Conservation (phyloP, 306 rosid species). For the Dalbergia cultrata region DNA sequence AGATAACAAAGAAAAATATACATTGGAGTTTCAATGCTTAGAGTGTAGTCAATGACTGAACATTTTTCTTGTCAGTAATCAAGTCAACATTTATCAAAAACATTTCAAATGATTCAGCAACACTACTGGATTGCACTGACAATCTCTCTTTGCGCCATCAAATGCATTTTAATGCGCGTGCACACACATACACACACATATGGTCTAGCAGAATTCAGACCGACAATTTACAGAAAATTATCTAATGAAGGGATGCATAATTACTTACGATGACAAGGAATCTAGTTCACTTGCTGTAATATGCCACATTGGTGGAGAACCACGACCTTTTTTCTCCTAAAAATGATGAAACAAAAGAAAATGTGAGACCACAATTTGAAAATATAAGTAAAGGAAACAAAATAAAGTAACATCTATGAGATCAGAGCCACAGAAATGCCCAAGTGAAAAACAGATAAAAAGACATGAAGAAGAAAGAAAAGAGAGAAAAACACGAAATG, state of each 20-base stretch:
- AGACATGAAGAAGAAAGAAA: neutral
- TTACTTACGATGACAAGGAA: constrained; percentile 87
- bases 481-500: constrained; percentile 6
- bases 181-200: neutral
- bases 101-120: constrained; percentile 23
- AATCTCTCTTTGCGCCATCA: neutral
- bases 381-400: constrained; percentile 17
- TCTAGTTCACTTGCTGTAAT: constrained; percentile 75
- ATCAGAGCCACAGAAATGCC: neutral
- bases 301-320: constrained; percentile 78
- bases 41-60: neutral
- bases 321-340: constrained; percentile 87
- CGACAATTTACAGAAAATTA: constrained; percentile 22
- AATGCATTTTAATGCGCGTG: no score
- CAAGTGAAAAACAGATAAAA: constrained; percentile 5
- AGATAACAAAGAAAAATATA: neutral
- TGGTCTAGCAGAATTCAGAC: constrained; percentile 14
- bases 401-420: neutral
- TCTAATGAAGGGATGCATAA: constrained; percentile 4
- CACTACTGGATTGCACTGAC: neutral
- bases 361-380: constrained; percentile 28
- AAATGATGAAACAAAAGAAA: constrained; percentile 45
- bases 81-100: neutral
- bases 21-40: neutral
- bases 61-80: no score